Evolutionary conservation across 2,329 filamentous ascomycete genomes (phyloP), one percentile per base, ranked within the genome.

Genomic region (Colletotrichum sp.): DNA sequence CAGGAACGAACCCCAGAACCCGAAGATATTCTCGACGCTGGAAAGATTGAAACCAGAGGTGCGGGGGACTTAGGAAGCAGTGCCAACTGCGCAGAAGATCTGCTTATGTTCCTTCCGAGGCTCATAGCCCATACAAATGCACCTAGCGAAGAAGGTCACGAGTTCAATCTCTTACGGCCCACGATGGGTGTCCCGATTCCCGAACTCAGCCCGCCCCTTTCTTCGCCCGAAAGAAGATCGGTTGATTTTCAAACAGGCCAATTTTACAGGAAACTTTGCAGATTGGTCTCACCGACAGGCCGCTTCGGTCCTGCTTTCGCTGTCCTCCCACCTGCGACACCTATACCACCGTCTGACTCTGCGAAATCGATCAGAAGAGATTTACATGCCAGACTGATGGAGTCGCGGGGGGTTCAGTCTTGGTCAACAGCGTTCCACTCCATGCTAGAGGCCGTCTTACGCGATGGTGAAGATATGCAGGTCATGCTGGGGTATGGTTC

Each of bases 391-490:
- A 74, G 75, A 16, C 36, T 77, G 66, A 52, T 72, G 21, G 65
- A 77, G 28, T 75, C 75, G 5, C 72, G 28, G 30, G 77, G 77
- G 6, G 72, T 77, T 13, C 48, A 81, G 8, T 87, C 86, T 3
- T 93, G 92, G 92, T 86, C 86, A 2, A 84, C 87, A 36, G 90
- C 91, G 1, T 93, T 93, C 71, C 87, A 90, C 52, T 84, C 86
- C 5, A 82, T 93, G 71, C 80, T 93, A 10, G 92, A 93, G 77
- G 86, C 86, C 1, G 83, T 91, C 5, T 81, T 93, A 21, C 85
- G 90, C 12, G 92, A 93, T 77, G 90, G 88, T 1, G 92, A 93
- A 80, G 91, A 93, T 77, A 87, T 90, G 84, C 86, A 87, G 1
- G 86, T 93, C 5, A 87, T 88, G 28, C 83, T 93, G n/a, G 88